phyloP scores from a whole-genome alignment of 2,329 filamentous ascomycete species.

The Claviceps lovelessii region DNA sequence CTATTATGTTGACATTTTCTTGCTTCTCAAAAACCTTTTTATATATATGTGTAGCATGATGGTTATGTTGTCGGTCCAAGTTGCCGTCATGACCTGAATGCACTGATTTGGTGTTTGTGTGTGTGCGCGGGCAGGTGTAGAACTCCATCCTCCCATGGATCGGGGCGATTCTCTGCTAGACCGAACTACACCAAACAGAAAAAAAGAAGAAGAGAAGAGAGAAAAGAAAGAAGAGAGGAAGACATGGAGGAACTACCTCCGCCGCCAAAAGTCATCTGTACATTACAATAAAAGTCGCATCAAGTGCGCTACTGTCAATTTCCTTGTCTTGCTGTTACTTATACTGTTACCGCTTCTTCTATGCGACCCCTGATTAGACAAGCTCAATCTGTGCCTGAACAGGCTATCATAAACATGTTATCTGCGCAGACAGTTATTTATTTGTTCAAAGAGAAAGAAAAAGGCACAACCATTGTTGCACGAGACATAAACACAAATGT shows the following conservation, averaged over 20 bases:
- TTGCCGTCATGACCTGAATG: constrained; percentile 4
- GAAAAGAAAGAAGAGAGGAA: neutral
- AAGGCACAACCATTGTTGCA: neutral
- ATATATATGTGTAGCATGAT: constrained; percentile 4
- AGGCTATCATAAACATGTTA: constrained; percentile 18
- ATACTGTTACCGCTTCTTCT: constrained; percentile 14
- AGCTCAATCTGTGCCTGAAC: constrained; percentile 20
- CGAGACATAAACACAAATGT: no score
- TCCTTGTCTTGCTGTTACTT: constrained; percentile 14
- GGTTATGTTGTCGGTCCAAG: constrained; percentile 2
- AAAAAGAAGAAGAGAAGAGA: neutral
- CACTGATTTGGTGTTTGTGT: neutral
- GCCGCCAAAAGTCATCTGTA: constrained; percentile 26
- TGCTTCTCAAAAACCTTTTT: neutral
- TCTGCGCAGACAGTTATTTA: constrained; percentile 13
- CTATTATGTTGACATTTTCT: neutral
- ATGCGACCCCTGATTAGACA: constrained; percentile 19
- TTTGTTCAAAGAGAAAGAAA: constrained; percentile 4
- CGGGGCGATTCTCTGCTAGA: constrained; percentile 1
- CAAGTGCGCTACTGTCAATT: constrained; percentile 26
- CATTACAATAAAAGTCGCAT: constrained; percentile 36
- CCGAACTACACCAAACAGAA: neutral
- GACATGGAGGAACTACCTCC: no score
- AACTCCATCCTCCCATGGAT: neutral
- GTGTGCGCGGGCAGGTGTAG: neutral